A percentile compares a stretch with the other conserved stretches of the same genome.
phyloP scores from a whole-genome alignment of 495 filamentous ascomycete species.

The Aspergillus olivimuriae region DNA sequence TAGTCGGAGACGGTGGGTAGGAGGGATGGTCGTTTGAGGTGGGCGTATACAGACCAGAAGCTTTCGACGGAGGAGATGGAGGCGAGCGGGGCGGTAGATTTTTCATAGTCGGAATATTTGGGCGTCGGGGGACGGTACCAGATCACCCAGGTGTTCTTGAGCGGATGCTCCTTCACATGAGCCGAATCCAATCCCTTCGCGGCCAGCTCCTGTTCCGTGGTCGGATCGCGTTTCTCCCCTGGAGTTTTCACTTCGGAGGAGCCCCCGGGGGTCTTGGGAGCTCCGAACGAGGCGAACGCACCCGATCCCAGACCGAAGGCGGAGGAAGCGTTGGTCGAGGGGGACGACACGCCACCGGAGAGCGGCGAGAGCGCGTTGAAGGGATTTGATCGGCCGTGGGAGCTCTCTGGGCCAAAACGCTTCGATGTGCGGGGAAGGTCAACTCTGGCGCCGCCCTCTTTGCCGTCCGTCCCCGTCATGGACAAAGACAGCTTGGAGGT shows the following conservation, averaged over 20 bases:
- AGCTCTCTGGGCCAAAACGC: slow-evolving; percentile 71
- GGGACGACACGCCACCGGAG: slow-evolving; percentile 68
- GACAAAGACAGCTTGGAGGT: slow-evolving; percentile 86
- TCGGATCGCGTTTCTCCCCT: slow-evolving; percentile 59
- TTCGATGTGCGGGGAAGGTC: slow-evolving; percentile 63
- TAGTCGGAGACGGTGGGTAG: slow-evolving; percentile 94
- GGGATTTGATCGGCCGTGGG: slow-evolving; percentile 76
- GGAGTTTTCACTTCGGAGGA: slow-evolving; percentile 67
- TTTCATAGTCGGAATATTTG: slow-evolving; percentile 98
- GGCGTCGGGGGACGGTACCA: slow-evolving; percentile 94
- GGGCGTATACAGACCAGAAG: slow-evolving; percentile 87
- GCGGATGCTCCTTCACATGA: slow-evolving; percentile 46
- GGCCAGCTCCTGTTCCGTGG: slow-evolving; percentile 47
- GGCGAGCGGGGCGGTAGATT: slow-evolving; percentile 83
- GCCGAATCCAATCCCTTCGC: slow-evolving; percentile 39
- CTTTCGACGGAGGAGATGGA: slow-evolving; percentile 77
- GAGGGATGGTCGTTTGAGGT: slow-evolving; percentile 81
- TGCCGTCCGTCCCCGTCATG: slow-evolving; percentile 55
- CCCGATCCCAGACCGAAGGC: slow-evolving; percentile 92
- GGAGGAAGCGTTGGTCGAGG: slow-evolving; percentile 78
- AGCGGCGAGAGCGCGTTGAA: slow-evolving; percentile 75
- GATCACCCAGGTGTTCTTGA: slow-evolving; percentile 90
- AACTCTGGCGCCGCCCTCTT: slow-evolving; percentile 54
- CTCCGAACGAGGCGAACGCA: slow-evolving; percentile 95
- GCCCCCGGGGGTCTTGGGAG: slow-evolving; percentile 79